phyloP scores from a whole-genome alignment of 495 filamentous ascomycete genomes.

The Xylaria intraflava region DNA sequence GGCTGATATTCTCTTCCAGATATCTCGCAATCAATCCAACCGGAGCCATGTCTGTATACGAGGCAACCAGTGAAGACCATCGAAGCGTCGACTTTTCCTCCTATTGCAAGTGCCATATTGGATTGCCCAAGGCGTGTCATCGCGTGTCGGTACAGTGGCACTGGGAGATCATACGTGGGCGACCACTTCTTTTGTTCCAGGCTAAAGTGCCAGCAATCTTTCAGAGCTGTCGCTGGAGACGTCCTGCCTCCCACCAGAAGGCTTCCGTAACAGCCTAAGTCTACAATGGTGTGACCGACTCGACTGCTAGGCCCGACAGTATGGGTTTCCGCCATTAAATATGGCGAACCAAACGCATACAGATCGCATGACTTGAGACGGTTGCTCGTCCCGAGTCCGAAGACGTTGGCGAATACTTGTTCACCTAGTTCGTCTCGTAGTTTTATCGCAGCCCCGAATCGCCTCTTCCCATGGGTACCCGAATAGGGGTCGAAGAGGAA shows the following conservation, averaged over 20 bases:
- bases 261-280: slow-evolving; percentile 41
- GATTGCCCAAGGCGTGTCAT: slow-evolving; percentile 47
- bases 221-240: slow-evolving; percentile 59
- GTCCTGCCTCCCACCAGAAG: slow-evolving; percentile 72
- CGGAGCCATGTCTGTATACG: slow-evolving; percentile 50
- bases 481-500: slow-evolving; percentile 21
- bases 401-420: slow-evolving; percentile 35
- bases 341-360: slow-evolving; percentile 29
- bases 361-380: slow-evolving; percentile 57
- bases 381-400: slow-evolving; percentile 56
- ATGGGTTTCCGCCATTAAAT: slow-evolving; percentile 24
- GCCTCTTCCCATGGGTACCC: slow-evolving; percentile 32
- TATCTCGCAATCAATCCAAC: slow-evolving; percentile 40
- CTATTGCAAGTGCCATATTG: slow-evolving; percentile 53
- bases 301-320: slow-evolving; percentile 43
- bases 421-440: slow-evolving; percentile 16
- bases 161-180: slow-evolving; percentile 53
- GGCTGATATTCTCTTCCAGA: slow-evolving; percentile 34
- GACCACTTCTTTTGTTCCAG: slow-evolving; percentile 50
- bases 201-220: slow-evolving; percentile 66
- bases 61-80: slow-evolving; percentile 54
- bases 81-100: slow-evolving; percentile 58
- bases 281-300: slow-evolving; percentile 73
- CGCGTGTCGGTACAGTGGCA: slow-evolving; percentile 66
- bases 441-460: slow-evolving; percentile 34